These are phyloP conservation scores for Trichoderma polysporum DNA, from an alignment of 2,329 filamentous ascomycete species.

Conservation along the genomic window DNA sequence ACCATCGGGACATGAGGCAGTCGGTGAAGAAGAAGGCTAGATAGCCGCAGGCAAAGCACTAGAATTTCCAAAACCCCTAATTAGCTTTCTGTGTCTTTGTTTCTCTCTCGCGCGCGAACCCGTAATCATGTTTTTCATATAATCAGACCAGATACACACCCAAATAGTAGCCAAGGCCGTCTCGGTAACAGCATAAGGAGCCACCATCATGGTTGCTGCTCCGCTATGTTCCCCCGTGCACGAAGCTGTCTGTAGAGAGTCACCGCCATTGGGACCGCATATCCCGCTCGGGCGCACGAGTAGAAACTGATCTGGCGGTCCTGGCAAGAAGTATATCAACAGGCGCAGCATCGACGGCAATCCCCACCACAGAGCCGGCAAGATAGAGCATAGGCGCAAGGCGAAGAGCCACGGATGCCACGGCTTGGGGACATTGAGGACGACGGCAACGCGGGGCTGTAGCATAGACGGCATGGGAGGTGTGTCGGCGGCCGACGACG, in stretches of 20 bases:
- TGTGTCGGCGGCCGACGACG: not conserved
- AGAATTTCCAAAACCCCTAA: not conserved
- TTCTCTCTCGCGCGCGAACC: too few relatives aligned
- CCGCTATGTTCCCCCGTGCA: constrained; percentile 1
- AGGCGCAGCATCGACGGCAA: constrained; percentile 67
- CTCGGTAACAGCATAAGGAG: constrained; percentile 57
- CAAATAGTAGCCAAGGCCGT: constrained; percentile 71
- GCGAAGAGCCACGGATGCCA: constrained; percentile 75
- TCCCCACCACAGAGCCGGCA: constrained; percentile 71
- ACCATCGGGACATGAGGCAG: constrained; percentile 83
- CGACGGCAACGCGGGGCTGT: constrained; percentile 75
- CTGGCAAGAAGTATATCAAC: constrained; percentile 59
- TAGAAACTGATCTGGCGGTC: constrained; percentile 31
- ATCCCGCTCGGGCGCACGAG: constrained; percentile 28
- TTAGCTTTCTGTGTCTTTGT: not conserved
- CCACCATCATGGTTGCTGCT: constrained; percentile 5
- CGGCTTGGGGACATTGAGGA: constrained; percentile 68
- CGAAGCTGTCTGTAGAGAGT: not conserved
- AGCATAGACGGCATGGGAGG: constrained; percentile 47
- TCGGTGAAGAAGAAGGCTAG: constrained; percentile 82
- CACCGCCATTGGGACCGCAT: not conserved
- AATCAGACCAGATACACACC: constrained; percentile 50
- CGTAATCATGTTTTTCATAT: not conserved
- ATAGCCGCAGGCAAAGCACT: constrained; percentile 76
- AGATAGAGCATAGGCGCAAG: constrained; percentile 69